Conservation (phyloP, 1,139 yeast species). For the Lipomyces yarrowii region DNA sequence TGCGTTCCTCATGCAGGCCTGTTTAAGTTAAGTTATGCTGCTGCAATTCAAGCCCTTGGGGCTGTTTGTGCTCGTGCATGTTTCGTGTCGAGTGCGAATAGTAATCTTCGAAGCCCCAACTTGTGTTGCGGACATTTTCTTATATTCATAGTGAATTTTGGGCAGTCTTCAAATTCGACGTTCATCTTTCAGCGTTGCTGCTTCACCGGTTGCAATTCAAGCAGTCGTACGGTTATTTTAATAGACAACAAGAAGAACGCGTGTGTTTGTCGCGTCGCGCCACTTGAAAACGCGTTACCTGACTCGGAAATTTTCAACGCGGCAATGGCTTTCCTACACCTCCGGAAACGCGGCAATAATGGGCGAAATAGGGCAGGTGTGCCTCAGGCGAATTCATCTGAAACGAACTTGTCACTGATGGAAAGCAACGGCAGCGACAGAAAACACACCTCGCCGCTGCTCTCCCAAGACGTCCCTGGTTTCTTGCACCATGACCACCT, state of each 20-base stretch:
- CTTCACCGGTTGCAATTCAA: not conserved
- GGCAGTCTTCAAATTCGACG: not conserved
- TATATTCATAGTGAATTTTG: not conserved
- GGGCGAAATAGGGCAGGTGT: conserved; percentile 13
- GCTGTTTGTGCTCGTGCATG: not conserved
- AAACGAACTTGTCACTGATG: not conserved
- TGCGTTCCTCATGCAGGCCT: not conserved
- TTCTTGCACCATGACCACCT: conserved; percentile 21
- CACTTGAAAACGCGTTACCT: not conserved
- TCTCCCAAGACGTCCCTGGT: not conserved
- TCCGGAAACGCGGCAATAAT: conserved; percentile 10
- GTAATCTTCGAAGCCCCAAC: not conserved
- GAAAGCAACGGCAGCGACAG: not conserved
- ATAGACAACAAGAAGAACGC: not conserved
- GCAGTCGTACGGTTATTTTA: not conserved
- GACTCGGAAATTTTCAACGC: not conserved
- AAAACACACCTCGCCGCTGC: not conserved
- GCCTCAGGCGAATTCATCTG: conserved; percentile 1
- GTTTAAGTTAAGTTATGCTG: not conserved
- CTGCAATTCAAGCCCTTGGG: not conserved
- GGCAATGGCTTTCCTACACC: conserved; percentile 12
- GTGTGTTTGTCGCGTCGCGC: not conserved
- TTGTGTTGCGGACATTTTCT: not conserved
- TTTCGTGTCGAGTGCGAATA: not conserved
- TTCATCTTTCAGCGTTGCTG: not conserved